Conservation (phyloP, 331 rosid genomes). For the Acacia concinna region DNA sequence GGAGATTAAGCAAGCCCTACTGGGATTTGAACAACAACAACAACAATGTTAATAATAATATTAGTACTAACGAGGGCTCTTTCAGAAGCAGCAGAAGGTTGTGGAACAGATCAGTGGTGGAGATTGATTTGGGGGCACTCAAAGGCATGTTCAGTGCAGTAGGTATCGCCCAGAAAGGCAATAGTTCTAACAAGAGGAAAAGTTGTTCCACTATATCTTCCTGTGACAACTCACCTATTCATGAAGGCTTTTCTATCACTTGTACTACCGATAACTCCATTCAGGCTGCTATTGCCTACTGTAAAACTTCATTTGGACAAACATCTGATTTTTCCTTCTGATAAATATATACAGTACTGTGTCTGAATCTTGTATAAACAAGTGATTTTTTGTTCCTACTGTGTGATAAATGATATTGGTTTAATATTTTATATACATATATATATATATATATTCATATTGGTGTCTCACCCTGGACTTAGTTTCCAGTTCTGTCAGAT, state of each 20-base stretch:
- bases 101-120: conserved; percentile 26
- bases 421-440: too few species aligned
- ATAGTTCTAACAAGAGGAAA: conserved; percentile 30
- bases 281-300: conserved; percentile 63
- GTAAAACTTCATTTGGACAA: conserved; percentile 50
- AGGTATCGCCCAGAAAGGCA: conserved; percentile 21
- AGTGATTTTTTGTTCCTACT: background rate
- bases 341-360: background rate
- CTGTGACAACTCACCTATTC: conserved; percentile 45
- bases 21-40: conserved; percentile 25
- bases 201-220: conserved; percentile 41
- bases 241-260: conserved; percentile 36
- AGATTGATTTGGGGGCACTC: conserved; percentile 47
- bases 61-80: background rate
- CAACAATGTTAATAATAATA: background rate
- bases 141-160: conserved; percentile 43
- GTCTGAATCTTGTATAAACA: background rate
- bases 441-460: too few species aligned
- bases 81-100: background rate
- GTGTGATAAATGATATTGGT: background rate
- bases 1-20: conserved; percentile 3
- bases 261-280: conserved; percentile 42
- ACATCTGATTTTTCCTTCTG: conserved; percentile 37
- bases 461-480: background rate
- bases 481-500: background rate